Evolutionary conservation across 2,329 filamentous ascomycete species (phyloP).

Genomic region (Beauveria sp.): DNA sequence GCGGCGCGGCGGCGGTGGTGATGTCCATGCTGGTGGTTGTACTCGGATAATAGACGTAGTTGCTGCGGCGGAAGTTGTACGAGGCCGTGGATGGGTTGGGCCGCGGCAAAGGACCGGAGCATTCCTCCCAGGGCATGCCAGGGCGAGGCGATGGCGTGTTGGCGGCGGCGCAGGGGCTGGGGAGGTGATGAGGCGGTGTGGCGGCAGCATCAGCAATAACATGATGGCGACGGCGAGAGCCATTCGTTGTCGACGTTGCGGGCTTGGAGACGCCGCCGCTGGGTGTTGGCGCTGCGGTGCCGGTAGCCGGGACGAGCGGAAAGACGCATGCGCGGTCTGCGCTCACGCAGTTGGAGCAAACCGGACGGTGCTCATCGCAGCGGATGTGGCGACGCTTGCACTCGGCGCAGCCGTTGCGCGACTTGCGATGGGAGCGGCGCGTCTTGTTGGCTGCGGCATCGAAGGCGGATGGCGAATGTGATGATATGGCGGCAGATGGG

Average conservation of each 20-base stretch:
- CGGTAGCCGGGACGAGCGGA: conserved; percentile 13
- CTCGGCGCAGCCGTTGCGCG: conserved; percentile 32
- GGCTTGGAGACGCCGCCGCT: neutral
- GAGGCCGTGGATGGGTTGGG: neutral
- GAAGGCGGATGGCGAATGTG: neutral
- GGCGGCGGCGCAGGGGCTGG: neutral
- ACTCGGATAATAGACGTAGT: conserved; percentile 1
- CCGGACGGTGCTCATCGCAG: conserved; percentile 34
- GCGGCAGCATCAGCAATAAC: neutral
- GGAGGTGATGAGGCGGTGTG: neutral
- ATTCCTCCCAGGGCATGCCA: neutral
- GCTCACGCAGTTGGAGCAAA: conserved; percentile 32
- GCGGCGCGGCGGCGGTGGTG: neutral
- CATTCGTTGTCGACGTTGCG: neutral
- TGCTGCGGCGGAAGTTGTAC: neutral
- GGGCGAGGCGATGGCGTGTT: neutral
- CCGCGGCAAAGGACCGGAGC: neutral
- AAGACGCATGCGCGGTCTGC: conserved; percentile 31
- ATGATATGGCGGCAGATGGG: neutral
- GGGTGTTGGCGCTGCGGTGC: neutral
- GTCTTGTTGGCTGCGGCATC: conserved; percentile 21
- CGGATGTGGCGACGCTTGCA: conserved; percentile 35
- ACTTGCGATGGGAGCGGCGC: conserved; percentile 32
- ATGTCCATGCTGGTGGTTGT: neutral
- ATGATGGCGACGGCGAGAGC: neutral